A percentile compares a stretch with the other conserved stretches of the same genome.
Conservation (phyloP, 139 green algal species). For the Picochlorum sp. region DNA sequence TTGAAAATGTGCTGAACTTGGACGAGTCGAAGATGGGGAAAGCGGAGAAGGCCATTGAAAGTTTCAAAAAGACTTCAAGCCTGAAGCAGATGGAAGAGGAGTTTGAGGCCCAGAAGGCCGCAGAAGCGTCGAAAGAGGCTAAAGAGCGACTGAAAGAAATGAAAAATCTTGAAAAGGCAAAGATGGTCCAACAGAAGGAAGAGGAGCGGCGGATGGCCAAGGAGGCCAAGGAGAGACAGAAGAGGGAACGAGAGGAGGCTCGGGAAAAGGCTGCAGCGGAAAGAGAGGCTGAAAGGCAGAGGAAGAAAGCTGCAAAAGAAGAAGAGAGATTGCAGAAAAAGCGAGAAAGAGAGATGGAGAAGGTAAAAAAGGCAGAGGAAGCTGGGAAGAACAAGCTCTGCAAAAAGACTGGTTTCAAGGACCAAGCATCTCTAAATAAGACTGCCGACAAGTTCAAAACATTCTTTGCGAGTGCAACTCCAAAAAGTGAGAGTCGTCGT, state of each 20-base stretch:
- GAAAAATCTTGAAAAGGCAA: background rate
- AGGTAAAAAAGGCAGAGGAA: conserved; percentile 15
- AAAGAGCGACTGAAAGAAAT: background rate
- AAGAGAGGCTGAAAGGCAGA: conserved; percentile 17
- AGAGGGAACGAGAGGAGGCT: background rate
- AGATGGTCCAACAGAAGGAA: background rate
- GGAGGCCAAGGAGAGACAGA: background rate
- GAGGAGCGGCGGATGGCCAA: background rate
- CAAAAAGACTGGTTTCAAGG: conserved; percentile 41
- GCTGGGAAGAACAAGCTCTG: conserved; percentile 18
- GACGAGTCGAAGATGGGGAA: background rate
- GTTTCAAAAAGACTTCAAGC: background rate
- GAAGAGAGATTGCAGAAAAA: conserved; percentile 31
- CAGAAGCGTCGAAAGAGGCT: background rate
- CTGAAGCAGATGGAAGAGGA: background rate
- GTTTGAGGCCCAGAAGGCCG: background rate
- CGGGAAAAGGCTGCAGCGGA: conserved; percentile 4
- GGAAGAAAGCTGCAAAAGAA: conserved; percentile 18
- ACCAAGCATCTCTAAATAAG: conserved; percentile 30
- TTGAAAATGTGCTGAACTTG: background rate
- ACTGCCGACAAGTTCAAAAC: conserved; percentile 33
- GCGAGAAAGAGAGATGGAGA: conserved; percentile 19
- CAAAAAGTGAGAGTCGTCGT: background rate
- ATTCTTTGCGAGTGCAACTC: conserved; percentile 23
- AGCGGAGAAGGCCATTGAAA: background rate